phyloP scores from a whole-genome alignment of 768 basidiomycete genomes.

The Mycena rebaudengoi region DNA sequence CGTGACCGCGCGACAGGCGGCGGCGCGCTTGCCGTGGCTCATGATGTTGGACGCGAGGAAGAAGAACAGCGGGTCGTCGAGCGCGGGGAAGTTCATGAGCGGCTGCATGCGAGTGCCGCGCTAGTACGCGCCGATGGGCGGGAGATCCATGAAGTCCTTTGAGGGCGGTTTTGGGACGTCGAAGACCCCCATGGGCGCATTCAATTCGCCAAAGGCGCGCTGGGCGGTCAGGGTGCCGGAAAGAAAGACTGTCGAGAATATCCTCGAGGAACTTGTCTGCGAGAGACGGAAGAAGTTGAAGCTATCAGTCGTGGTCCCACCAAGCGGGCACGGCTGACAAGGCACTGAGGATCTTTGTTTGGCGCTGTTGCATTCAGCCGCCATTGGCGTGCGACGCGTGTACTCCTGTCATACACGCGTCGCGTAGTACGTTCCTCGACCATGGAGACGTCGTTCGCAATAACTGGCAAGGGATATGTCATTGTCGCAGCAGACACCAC shows the following conservation, averaged over 20 bases:
- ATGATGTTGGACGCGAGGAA: slow-evolving; percentile 72
- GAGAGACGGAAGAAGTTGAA: no score
- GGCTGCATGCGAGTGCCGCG: slow-evolving; percentile 17
- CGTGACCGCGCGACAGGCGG: slow-evolving; percentile 63
- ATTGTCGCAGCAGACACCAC: slow-evolving; percentile 93
- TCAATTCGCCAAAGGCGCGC: slow-evolving; percentile 28
- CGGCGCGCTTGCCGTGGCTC: slow-evolving; percentile 69
- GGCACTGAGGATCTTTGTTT: no score
- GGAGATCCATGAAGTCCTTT: slow-evolving; percentile 10
- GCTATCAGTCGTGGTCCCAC: no score
- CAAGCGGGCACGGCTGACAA: no score
- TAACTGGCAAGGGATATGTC: slow-evolving; percentile 93
- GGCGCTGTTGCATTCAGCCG: background rate
- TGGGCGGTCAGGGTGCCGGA: no score
- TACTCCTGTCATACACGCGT: slow-evolving; percentile 12
- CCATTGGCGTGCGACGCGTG: slow-evolving; percentile 14
- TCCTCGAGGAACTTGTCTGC: no score
- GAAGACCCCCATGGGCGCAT: slow-evolving; percentile 9
- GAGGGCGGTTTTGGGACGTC: background rate
- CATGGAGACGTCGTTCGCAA: slow-evolving; percentile 93
- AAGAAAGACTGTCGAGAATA: no score
- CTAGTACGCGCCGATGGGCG: slow-evolving; percentile 1
- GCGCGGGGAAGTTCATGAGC: slow-evolving; percentile 71
- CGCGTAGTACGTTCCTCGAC: slow-evolving; percentile 11
- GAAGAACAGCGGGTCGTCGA: slow-evolving; percentile 76